Conservation (phyloP, 805 yeast species). For the Saccharomycopsis amapae region DNA sequence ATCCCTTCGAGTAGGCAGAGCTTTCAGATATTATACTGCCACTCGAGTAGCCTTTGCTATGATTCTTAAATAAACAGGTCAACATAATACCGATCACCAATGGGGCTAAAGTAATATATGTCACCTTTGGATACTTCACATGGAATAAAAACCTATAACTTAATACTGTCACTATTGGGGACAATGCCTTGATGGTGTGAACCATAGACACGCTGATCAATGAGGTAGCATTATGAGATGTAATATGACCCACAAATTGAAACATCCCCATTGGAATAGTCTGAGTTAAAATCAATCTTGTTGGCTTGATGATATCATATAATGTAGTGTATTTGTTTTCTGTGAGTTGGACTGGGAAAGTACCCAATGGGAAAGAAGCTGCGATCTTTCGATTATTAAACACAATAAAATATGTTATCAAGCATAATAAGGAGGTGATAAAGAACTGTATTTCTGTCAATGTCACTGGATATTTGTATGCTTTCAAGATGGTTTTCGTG, state of each 20-base stretch:
- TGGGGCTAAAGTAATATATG: conserved; percentile 76
- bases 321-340: conserved; percentile 28
- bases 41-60: not conserved
- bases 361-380: conserved; percentile 30
- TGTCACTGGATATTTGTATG: conserved; percentile 76
- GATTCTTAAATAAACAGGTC: conserved; percentile 48
- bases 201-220: conserved; percentile 91
- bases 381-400: conserved; percentile 29
- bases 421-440: conserved; percentile 58
- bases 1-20: conserved; percentile 27
- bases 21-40: too few species aligned
- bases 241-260: conserved; percentile 87
- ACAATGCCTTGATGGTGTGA: conserved; percentile 86
- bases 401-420: conserved; percentile 36
- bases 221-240: conserved; percentile 88
- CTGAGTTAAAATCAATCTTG: conserved; percentile 44
- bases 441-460: conserved; percentile 83
- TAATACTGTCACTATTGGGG: conserved; percentile 82
- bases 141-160: conserved; percentile 62
- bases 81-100: conserved; percentile 80
- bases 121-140: conserved; percentile 48
- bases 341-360: conserved; percentile 28
- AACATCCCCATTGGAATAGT: conserved; percentile 93
- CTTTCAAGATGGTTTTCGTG: conserved; percentile 65
- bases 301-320: conserved; percentile 46